Evolutionary conservation across 169 alveolate species (phyloP).

Genomic region (Plasmodium sp.): DNA sequence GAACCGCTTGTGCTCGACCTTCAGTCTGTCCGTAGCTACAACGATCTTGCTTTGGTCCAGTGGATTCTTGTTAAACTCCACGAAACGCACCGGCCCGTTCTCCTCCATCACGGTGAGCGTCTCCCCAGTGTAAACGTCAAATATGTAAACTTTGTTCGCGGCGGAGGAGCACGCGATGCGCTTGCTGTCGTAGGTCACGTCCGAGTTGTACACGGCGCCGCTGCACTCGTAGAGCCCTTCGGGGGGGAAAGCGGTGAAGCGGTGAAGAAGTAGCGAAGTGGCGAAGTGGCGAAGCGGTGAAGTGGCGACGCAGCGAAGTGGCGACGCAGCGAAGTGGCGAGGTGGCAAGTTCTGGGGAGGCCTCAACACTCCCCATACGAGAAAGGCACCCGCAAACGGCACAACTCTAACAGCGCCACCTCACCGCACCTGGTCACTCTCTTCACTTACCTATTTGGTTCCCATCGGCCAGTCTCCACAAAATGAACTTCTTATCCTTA

Average conservation of each 20-base stretch:
- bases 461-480: constrained; percentile 88
- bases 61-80: constrained; percentile 90
- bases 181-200: constrained; percentile 88
- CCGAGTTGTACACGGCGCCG: constrained; percentile 92
- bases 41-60: constrained; percentile 86
- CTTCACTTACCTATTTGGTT: constrained; percentile 84
- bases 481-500: constrained; percentile 85
- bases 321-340: not conserved
- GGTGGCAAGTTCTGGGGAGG: constrained; percentile 61
- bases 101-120: constrained; percentile 80
- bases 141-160: constrained; percentile 87
- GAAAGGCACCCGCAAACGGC: not conserved
- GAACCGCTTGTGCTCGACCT: constrained; percentile 80
- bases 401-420: not conserved
- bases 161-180: constrained; percentile 89
- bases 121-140: constrained; percentile 88
- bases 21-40: constrained; percentile 89
- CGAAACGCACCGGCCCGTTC: constrained; percentile 89
- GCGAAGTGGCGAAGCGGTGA: not conserved
- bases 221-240: constrained; percentile 91
- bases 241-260: not conserved
- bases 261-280: not conserved
- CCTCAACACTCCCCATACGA: not conserved
- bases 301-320: not conserved
- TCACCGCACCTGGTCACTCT: not conserved